These are phyloP conservation scores for Cladochytrium replicatum DNA, from an alignment of 192 early-diverging fungal genomes.

Conservation along the genomic window DNA sequence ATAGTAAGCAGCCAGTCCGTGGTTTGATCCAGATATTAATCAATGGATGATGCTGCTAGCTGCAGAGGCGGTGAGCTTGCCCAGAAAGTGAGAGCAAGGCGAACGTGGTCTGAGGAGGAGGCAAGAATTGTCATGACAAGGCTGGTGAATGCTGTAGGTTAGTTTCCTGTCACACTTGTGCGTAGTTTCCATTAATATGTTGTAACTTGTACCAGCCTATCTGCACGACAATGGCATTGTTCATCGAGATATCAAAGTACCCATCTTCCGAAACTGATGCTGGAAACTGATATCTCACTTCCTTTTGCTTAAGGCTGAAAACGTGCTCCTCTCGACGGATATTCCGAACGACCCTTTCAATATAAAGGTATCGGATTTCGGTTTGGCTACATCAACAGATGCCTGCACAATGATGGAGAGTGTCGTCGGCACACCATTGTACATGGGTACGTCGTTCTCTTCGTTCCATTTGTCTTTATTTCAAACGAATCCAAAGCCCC, in stretches of 20 bases:
- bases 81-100: constrained; percentile 7
- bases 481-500: constrained; percentile 20
- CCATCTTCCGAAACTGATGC: neutral
- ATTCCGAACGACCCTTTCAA: constrained; percentile 29
- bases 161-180: neutral
- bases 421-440: constrained; percentile 32
- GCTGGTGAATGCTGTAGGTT: constrained; percentile 17
- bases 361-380: constrained; percentile 41
- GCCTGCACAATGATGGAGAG: constrained; percentile 28
- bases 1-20: no score
- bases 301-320: constrained; percentile 8
- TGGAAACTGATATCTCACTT: neutral
- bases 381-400: constrained; percentile 34
- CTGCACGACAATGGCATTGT: constrained; percentile 6
- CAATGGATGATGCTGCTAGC: no score
- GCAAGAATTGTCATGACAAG: constrained; percentile 10
- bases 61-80: constrained; percentile 27
- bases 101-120: constrained; percentile 16
- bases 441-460: constrained; percentile 28
- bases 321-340: constrained; percentile 13
- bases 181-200: no score
- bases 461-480: neutral
- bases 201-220: no score
- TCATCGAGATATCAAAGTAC: neutral
- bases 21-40: no score